Conservation (phyloP, 2,329 filamentous ascomycete genomes). For the Proliferodiscus dingleyae region DNA sequence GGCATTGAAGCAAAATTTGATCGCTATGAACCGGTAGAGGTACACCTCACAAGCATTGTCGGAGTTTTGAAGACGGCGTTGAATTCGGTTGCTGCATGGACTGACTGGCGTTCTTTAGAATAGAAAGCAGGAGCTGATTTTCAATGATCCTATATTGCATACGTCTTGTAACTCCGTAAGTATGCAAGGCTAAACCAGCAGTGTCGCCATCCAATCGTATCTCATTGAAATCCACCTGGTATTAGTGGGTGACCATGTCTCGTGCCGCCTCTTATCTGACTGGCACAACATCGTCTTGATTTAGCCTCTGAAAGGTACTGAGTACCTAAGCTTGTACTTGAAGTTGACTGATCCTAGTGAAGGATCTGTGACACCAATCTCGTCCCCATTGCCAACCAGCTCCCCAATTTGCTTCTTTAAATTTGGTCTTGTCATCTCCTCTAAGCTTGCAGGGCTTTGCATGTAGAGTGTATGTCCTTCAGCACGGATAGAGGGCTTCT, state of each 20-base stretch:
- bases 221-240: not conserved
- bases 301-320: conserved; percentile 9
- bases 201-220: conserved; percentile 1
- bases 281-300: not conserved
- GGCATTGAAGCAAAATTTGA: conserved; percentile 65
- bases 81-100: conserved; percentile 16
- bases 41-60: conserved; percentile 8
- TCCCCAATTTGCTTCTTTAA: conserved; percentile 72
- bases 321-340: conserved; percentile 30
- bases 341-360: conserved; percentile 56
- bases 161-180: conserved; percentile 3
- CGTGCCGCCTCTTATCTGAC: not conserved
- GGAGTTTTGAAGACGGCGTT: conserved; percentile 30
- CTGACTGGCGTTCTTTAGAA: conserved; percentile 14
- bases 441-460: conserved; percentile 73
- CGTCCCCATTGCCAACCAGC: conserved; percentile 74
- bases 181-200: not conserved
- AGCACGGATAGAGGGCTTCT: conserved; percentile 81
- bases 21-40: conserved; percentile 46
- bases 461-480: conserved; percentile 87
- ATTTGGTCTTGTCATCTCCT: conserved; percentile 80
- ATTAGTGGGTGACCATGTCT: not conserved
- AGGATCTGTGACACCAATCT: conserved; percentile 90
- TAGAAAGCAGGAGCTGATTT: conserved; percentile 8
- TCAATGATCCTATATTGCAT: conserved; percentile 10